phyloP scores from a whole-genome alignment of 2,329 filamentous ascomycete species.

The Arthrinium puccinioides region DNA sequence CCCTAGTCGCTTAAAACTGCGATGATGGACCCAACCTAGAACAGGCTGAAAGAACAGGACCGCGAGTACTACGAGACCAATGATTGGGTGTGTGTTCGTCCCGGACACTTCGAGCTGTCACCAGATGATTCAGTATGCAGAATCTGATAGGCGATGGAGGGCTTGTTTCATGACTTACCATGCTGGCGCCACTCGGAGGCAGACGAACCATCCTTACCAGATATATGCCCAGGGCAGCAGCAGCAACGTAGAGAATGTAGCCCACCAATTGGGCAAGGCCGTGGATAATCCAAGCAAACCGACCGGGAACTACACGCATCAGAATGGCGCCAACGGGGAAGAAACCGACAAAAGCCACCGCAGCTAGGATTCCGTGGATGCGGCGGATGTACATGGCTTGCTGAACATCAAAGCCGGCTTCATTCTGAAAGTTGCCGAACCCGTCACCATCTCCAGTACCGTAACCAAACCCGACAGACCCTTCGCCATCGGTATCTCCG shows the following conservation, averaged over 20 bases:
- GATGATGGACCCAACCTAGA: conserved; percentile 35
- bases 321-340: conserved; percentile 37
- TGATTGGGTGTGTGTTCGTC: conserved; percentile 36
- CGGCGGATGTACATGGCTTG: conserved; percentile 22
- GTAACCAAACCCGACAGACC: background rate
- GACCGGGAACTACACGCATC: conserved; percentile 29
- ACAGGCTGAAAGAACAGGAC: conserved; percentile 32
- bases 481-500: background rate
- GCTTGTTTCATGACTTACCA: conserved; percentile 27
- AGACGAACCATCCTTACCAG: conserved; percentile 26
- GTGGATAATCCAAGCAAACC: conserved; percentile 29
- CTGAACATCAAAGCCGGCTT: conserved; percentile 18
- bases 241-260: conserved; percentile 28
- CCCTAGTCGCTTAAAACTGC: conserved; percentile 26
- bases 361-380: conserved; percentile 33
- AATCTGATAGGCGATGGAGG: background rate
- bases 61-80: conserved; percentile 34
- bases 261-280: conserved; percentile 30
- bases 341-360: conserved; percentile 31
- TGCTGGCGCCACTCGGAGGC: conserved; percentile 17
- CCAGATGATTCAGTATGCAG: too few relatives aligned
- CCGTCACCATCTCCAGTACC: background rate
- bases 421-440: conserved; percentile 1
- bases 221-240: conserved; percentile 34
- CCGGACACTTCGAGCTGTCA: conserved; percentile 22